Conservation (phyloP, 192 early-diverging fungal genomes). For the Rhizoclosmatium sp. region DNA sequence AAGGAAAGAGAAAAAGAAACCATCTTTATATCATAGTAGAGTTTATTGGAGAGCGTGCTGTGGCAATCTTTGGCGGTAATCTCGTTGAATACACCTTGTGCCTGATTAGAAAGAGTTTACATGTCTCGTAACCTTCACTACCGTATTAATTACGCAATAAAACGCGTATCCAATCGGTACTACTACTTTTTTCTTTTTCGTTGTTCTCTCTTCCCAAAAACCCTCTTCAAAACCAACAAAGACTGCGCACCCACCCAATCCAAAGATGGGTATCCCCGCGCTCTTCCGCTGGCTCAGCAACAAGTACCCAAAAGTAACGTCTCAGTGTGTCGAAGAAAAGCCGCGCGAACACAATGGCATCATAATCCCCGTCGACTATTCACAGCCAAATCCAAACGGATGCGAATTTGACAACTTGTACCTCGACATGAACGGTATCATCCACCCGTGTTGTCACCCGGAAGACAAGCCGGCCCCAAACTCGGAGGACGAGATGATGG, state of each 20-base stretch:
- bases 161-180: no score
- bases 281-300: conserved; percentile 60
- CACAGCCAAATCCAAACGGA: conserved; percentile 89
- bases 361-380: conserved; percentile 83
- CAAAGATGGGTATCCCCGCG: conserved; percentile 49
- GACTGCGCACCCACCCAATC: no score
- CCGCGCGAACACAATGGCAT: conserved; percentile 76
- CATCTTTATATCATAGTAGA: no score
- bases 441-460: conserved; percentile 70
- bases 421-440: conserved; percentile 93
- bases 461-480: conserved; percentile 58
- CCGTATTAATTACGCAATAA: no score
- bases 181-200: no score
- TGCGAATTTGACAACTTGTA: conserved; percentile 67
- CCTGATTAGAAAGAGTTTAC: no score
- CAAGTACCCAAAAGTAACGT: conserved; percentile 63
- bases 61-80: no score
- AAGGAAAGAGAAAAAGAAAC: no score
- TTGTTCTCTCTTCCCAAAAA: no score
- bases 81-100: no score
- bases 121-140: no score
- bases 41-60: no score
- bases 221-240: neutral
- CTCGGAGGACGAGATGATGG: conserved; percentile 89
- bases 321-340: conserved; percentile 76